Evolutionary conservation across 225 moss, liverwort and hornwort genomes (phyloP), one percentile per base, ranked within the genome.

Genomic region (Marchantia paleacea): DNA sequence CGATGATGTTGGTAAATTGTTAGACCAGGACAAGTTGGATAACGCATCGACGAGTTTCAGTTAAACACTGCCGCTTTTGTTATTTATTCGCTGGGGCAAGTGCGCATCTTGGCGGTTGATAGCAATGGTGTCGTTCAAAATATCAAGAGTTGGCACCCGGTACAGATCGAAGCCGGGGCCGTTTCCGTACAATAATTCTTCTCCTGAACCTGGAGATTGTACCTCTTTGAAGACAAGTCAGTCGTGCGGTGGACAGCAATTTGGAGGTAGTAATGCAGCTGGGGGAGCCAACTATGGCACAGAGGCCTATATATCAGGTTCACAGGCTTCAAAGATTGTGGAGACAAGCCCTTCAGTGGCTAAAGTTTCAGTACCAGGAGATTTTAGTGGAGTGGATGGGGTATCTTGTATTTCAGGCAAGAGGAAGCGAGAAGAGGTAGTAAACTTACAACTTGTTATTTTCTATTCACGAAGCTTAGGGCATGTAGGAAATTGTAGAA

Each of bases 101-200:
- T 74, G 55, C 14, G 74, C 28, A 39, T 55, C 60, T 55, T 60
- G 75, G 39, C 20, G 60, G 60, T 58, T 60, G 39, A 65, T 51
- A 57, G 83, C 78, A 80, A 96, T 96, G 96, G 96, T 96, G 83
- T 94, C 94, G 12, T 96, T 96, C 69, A 94, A 92, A 83, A 91
- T 96, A 76, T 89, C 96, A 65, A 96, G 92, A 86, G 90, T 88
- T 76, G 96, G 96, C 81, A 90, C 90, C 80, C 90, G 94, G 75
- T 96, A 96, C 82, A 83, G 80, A 12, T 88, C 92, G 75, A 96
- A 94, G 87, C 85, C 88, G 69, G 89, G 85, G 53, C 9, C 28
- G 60, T 55, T 55, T 75, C 70, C 82, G 74, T 72, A 80, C 76
- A 77, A 82, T 29, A 25, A 58, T 73, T 82, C 16, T 76, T 68